These are phyloP conservation scores for Aphanomyces invadans DNA, from an alignment of 352 stramenopile genomes.

Conservation along the genomic window DNA sequence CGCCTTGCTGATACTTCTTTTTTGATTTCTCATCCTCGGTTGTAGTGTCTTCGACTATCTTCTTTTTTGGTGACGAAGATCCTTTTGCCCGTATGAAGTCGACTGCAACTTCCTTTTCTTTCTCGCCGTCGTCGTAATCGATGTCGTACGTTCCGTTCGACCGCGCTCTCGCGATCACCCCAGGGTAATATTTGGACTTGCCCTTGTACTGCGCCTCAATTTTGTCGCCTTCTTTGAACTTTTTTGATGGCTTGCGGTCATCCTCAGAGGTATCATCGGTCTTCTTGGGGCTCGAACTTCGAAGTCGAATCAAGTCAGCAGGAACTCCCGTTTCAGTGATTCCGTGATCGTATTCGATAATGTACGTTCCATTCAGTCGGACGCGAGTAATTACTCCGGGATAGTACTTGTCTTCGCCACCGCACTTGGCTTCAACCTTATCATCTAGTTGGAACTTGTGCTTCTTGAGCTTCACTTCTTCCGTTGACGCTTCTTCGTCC, in stretches of 20 bases:
- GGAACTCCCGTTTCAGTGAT: constrained; percentile 17
- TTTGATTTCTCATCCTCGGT: constrained; percentile 33
- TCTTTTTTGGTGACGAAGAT: constrained; percentile 24
- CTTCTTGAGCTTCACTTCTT: constrained; percentile 24
- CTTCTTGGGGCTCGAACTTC: constrained; percentile 14
- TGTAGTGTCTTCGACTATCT: constrained; percentile 23
- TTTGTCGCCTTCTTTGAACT: constrained; percentile 36
- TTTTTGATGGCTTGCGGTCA: constrained; percentile 11
- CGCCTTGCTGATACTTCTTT: constrained; percentile 36
- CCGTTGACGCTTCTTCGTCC: constrained; percentile 5
- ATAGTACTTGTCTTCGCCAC: constrained; percentile 47
- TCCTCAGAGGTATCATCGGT: background rate
- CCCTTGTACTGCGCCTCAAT: constrained; percentile 53
- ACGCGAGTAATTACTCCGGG: constrained; percentile 39
- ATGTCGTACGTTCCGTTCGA: constrained; percentile 57
- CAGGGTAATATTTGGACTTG: constrained; percentile 37
- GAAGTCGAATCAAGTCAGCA: constrained; percentile 7
- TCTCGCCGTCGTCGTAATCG: constrained; percentile 53
- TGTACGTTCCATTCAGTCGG: constrained; percentile 47
- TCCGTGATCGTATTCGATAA: constrained; percentile 26
- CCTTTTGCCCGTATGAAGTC: constrained; percentile 41
- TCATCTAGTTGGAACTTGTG: constrained; percentile 19
- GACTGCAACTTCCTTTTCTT: constrained; percentile 37
- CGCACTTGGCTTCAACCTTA: constrained; percentile 21
- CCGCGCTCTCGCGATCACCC: constrained; percentile 39